Percentiles rank a stretch among this genome's conserved stretches.
These are phyloP conservation scores for Camelina hispida DNA, from an alignment of 345 rosid genomes.

Conservation along the genomic window DNA sequence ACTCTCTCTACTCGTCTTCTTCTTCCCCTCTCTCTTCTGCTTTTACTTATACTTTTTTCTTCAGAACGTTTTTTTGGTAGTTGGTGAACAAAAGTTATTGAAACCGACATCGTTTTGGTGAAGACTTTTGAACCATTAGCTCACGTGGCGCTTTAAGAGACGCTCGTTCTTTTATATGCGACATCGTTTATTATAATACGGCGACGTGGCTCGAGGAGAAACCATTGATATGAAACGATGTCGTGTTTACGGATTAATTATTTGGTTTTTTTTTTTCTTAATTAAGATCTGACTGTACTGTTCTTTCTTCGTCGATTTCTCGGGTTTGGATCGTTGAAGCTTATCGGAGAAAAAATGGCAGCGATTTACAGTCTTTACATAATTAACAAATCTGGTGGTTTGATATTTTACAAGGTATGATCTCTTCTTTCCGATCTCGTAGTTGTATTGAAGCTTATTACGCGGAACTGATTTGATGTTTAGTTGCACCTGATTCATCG, in stretches of 20 bases:
- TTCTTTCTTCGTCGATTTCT: constrained; percentile 14
- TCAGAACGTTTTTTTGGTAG: constrained; percentile 35
- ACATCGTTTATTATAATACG: neutral
- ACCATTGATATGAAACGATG: neutral
- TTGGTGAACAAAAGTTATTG: constrained; percentile 7
- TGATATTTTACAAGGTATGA: constrained; percentile 82
- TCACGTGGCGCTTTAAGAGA: constrained; percentile 40
- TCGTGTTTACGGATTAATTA: neutral
- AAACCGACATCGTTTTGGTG: constrained; percentile 35
- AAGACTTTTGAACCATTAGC: neutral
- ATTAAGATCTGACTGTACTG: constrained; percentile 3
- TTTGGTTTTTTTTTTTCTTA: neutral
- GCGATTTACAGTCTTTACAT: constrained; percentile 87
- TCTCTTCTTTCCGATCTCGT: constrained; percentile 8
- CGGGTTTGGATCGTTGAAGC: constrained; percentile 32
- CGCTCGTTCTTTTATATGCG: constrained; percentile 19
- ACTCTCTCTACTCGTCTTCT: neutral
- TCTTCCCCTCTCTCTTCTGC: neutral
- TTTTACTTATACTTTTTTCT: constrained; percentile 34
- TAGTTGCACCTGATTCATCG: constrained; percentile 14
- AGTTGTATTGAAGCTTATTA: neutral
- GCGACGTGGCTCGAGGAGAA: constrained; percentile 34
- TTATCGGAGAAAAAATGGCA: constrained; percentile 48
- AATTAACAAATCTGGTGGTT: constrained; percentile 89
- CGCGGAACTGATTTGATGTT: constrained; percentile 4